Conservation (phyloP, 2,329 filamentous ascomycete genomes). For the Trichoderma polysporum region DNA sequence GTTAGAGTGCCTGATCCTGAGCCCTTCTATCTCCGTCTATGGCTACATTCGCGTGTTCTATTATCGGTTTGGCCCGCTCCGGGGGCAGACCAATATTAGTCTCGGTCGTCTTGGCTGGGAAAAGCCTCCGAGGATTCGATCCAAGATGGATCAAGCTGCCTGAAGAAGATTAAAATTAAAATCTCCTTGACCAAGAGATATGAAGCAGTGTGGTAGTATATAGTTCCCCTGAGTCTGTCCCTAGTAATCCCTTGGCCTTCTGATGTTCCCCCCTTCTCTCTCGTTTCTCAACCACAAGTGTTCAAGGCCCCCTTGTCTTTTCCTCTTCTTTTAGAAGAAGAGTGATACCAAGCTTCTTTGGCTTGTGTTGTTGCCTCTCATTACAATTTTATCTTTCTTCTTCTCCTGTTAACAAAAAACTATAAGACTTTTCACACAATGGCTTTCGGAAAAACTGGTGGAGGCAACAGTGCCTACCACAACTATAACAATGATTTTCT, state of each 20-base stretch:
- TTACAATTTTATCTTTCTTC: background rate
- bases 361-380: conserved; percentile 14
- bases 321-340: conserved; percentile 5
- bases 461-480: conserved; percentile 70
- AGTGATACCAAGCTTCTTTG: conserved; percentile 2
- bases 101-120: conserved; percentile 17
- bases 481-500: conserved; percentile 75
- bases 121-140: conserved; percentile 14
- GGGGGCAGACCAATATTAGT: background rate
- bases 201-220: conserved; percentile 4
- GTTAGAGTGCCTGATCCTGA: conserved; percentile 2
- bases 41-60: conserved; percentile 12
- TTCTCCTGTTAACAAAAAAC: background rate
- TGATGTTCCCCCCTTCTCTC: background rate
- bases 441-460: conserved; percentile 49
- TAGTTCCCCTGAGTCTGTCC: conserved; percentile 10
- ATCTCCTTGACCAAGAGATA: conserved; percentile 1
- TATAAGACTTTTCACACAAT: background rate
- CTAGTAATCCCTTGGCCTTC: background rate
- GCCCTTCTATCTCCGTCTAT: conserved; percentile 18
- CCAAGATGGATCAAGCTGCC: conserved; percentile 6
- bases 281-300: conserved; percentile 15
- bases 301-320: conserved; percentile 6
- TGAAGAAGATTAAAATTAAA: conserved; percentile 14
- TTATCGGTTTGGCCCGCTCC: conserved; percentile 17